phyloP scores from a whole-genome alignment of 169 alveolate genomes.

The Plasmodium falciparum region DNA sequence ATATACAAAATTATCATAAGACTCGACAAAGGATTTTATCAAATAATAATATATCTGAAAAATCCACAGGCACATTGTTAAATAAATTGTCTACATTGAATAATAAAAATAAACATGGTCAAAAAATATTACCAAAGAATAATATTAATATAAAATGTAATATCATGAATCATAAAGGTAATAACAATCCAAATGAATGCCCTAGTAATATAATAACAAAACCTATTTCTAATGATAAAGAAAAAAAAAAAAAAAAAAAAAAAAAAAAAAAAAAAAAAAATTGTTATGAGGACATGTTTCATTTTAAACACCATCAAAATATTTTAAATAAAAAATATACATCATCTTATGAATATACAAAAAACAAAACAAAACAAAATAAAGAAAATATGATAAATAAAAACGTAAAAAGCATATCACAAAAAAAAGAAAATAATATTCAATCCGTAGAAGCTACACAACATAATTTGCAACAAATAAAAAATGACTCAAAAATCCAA shows the following conservation, averaged over 20 bases:
- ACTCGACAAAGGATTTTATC: constrained; percentile 30
- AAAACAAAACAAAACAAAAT: background rate
- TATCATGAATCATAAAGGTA: background rate
- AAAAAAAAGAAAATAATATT: too few relatives aligned
- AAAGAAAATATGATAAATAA: background rate
- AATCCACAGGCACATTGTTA: background rate
- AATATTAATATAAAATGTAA: too few relatives aligned
- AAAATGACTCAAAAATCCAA: background rate
- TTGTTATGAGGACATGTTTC: constrained; percentile 14
- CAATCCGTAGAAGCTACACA: background rate
- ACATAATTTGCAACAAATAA: background rate
- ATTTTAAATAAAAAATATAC: constrained; percentile 40
- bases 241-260: background rate
- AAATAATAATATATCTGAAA: background rate
- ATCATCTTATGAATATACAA: constrained; percentile 53
- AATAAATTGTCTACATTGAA: background rate
- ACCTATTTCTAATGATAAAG: constrained; percentile 7
- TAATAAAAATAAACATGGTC: background rate
- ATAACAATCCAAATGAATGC: background rate
- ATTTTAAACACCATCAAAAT: constrained; percentile 36
- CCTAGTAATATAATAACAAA: background rate
- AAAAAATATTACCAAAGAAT: background rate
- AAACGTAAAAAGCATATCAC: background rate
- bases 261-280: constrained; percentile 16
- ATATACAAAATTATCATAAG: constrained; percentile 33